Percentiles rank a stretch among this genome's conserved stretches.
These are phyloP conservation scores for Stachybotrys echinatus DNA, from an alignment of 2,329 filamentous ascomycete genomes.

Conservation along the genomic window DNA sequence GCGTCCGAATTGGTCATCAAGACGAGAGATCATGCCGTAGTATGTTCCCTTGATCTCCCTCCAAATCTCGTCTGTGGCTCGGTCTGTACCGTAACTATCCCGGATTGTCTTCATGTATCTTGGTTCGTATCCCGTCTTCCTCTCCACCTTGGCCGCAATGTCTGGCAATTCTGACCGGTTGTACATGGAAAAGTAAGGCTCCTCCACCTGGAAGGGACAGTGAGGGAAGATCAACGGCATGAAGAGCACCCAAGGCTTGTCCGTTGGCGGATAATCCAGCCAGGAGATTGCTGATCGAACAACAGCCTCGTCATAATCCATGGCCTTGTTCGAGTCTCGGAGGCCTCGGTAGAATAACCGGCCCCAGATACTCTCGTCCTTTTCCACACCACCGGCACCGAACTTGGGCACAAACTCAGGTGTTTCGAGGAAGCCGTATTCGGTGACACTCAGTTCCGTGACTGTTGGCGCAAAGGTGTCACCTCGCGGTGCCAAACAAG, in stretches of 20 bases:
- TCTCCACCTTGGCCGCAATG: not conserved
- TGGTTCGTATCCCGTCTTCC: constrained; percentile 35
- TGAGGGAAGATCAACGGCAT: constrained; percentile 38
- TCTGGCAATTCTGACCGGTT: constrained; percentile 23
- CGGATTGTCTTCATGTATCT: constrained; percentile 34
- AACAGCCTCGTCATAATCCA: constrained; percentile 40
- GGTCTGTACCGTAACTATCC: constrained; percentile 28
- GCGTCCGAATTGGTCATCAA: constrained; percentile 40
- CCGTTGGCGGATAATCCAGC: constrained; percentile 33
- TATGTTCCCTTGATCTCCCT: constrained; percentile 38
- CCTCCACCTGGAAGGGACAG: constrained; percentile 41
- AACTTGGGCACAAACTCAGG: constrained; percentile 27
- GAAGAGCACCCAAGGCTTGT: constrained; percentile 36
- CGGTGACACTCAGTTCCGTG: constrained; percentile 37
- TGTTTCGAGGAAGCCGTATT: constrained; percentile 37
- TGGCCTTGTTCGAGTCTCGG: constrained; percentile 25
- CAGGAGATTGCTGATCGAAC: constrained; percentile 35
- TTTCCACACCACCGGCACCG: constrained; percentile 9
- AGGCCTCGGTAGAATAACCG: constrained; percentile 36
- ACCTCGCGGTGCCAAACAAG: constrained; percentile 35
- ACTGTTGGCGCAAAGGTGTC: constrained; percentile 36
- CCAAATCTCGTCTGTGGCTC: constrained; percentile 36
- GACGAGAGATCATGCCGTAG: constrained; percentile 39
- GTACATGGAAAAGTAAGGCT: constrained; percentile 43
- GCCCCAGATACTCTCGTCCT: constrained; percentile 30